phyloP scores from a whole-genome alignment of 768 basidiomycete species.

The Russula sp. region DNA sequence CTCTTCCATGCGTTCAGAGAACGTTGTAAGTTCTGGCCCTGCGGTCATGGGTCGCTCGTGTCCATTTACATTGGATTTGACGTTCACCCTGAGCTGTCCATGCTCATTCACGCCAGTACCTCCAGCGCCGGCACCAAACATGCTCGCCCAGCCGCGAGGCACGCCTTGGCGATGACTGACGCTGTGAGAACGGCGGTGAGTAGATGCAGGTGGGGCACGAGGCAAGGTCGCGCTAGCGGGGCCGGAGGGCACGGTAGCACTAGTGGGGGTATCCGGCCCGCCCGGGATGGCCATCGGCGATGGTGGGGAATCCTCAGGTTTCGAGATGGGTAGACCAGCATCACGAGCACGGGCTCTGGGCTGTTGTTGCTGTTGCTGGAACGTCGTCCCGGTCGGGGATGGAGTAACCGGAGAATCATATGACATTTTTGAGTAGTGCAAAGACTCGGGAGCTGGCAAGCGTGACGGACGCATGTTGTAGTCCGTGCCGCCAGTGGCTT shows the following conservation, averaged over 20 bases:
- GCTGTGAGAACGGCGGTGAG: conserved; percentile 77
- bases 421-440: conserved; percentile 75
- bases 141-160: conserved; percentile 49
- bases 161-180: conserved; percentile 64
- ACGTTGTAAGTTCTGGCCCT: conserved; percentile 55
- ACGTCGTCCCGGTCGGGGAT: conserved; percentile 52
- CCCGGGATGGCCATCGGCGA: background rate
- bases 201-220: conserved; percentile 67
- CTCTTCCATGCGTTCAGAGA: conserved; percentile 36
- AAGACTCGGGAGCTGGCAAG: conserved; percentile 72
- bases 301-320: conserved; percentile 28
- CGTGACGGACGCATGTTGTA: conserved; percentile 80
- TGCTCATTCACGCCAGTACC: conserved; percentile 20
- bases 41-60: conserved; percentile 49
- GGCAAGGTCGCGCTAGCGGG: conserved; percentile 38
- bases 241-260: conserved; percentile 11
- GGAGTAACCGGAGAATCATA: conserved; percentile 54
- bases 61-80: conserved; percentile 4
- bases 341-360: conserved; percentile 62
- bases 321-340: conserved; percentile 42
- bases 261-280: background rate
- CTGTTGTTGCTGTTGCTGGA: conserved; percentile 46
- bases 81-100: conserved; percentile 15
- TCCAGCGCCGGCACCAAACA: conserved; percentile 40
- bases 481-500: conserved; percentile 48